These are phyloP conservation scores for Bolboschoenoplectus hybrid DNA, from an alignment of 202 grass and related monocot genomes.

Conservation along the genomic window DNA sequence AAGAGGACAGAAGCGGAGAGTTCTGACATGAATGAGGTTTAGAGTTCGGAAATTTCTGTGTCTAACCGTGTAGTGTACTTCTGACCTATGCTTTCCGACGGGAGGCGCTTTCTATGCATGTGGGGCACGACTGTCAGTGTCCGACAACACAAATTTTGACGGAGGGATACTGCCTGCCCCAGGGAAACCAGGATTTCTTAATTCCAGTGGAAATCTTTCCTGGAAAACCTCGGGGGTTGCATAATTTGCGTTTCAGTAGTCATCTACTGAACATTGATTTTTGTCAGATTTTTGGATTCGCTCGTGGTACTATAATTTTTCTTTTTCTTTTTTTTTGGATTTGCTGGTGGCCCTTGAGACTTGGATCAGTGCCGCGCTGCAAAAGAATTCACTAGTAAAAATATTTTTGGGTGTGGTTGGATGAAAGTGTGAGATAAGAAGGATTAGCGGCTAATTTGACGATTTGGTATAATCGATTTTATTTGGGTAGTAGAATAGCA, in stretches of 20 bases:
- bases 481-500: too few relatives aligned
- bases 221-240: neutral
- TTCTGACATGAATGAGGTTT: neutral
- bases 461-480: too few relatives aligned
- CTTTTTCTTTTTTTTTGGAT: neutral
- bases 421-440: too few relatives aligned
- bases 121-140: neutral
- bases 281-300: constrained; percentile 17
- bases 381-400: too few relatives aligned
- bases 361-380: neutral
- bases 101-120: neutral
- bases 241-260: neutral
- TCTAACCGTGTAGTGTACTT: neutral
- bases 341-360: neutral
- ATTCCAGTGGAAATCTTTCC: neutral
- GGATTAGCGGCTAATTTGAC: too few relatives aligned
- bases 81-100: neutral
- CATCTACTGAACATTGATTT: neutral
- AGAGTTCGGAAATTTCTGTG: constrained; percentile 1
- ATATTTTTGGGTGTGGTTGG: too few relatives aligned
- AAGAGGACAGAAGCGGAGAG: constrained; percentile 25
- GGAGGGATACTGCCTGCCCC: neutral
- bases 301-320: neutral
- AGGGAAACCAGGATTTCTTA: neutral
- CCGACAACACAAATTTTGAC: neutral